phyloP scores from a whole-genome alignment of 768 basidiomycete species.

The Tulasnella sp. region DNA sequence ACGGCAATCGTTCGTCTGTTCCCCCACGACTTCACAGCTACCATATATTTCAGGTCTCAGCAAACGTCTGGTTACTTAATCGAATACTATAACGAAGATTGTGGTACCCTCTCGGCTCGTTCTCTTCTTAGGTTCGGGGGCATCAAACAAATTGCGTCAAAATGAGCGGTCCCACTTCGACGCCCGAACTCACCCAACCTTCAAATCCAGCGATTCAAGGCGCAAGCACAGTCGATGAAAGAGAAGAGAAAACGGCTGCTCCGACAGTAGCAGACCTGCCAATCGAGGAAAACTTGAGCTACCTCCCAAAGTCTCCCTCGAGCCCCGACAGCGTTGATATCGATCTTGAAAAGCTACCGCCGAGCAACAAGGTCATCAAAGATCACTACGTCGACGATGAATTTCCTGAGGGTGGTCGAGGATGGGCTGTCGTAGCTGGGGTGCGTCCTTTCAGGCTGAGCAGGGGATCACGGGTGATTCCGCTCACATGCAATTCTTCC shows the following conservation, averaged over 20 bases:
- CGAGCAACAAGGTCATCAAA: slow-evolving; percentile 25
- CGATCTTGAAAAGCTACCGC: slow-evolving; percentile 19
- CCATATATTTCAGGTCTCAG: background rate
- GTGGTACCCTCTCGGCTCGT: background rate
- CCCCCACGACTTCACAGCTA: background rate
- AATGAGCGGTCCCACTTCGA: background rate
- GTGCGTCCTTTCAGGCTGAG: background rate
- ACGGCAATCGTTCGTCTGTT: background rate
- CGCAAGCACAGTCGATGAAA: background rate
- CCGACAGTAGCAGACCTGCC: background rate
- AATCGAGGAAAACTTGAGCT: background rate
- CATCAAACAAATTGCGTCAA: slow-evolving; percentile 14
- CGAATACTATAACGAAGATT: background rate
- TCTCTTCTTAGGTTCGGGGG: background rate
- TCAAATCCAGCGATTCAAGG: background rate
- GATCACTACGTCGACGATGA: slow-evolving; percentile 21
- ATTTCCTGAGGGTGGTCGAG: slow-evolving; percentile 29
- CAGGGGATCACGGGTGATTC: background rate
- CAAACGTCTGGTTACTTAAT: background rate
- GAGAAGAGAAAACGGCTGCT: slow-evolving; percentile 9
- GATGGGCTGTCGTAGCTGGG: slow-evolving; percentile 29
- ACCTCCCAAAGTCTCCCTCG: background rate
- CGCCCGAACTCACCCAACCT: background rate
- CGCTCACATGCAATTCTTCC: background rate
- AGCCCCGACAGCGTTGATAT: slow-evolving; percentile 16